Conservation (phyloP, 2,329 filamentous ascomycete genomes). For the Scedosporium dehoogii region DNA sequence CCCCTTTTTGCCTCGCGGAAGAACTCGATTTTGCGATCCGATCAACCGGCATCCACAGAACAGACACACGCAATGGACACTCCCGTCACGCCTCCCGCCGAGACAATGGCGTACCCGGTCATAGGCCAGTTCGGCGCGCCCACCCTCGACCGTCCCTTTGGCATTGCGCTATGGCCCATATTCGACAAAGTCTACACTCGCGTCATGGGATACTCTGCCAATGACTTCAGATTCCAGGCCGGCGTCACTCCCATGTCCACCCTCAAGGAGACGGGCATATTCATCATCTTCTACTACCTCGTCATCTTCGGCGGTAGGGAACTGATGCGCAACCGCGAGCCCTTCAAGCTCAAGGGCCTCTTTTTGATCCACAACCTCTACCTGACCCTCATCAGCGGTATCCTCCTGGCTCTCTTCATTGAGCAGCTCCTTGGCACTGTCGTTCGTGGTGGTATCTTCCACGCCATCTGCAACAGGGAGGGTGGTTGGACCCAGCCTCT, state of each 20-base stretch:
- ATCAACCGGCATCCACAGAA: neutral
- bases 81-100: neutral
- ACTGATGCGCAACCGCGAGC: slow-evolving; percentile 76
- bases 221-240: slow-evolving; percentile 75
- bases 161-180: slow-evolving; percentile 83
- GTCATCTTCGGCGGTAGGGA: slow-evolving; percentile 90
- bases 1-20: neutral
- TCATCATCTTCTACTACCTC: slow-evolving; percentile 82
- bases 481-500: slow-evolving; percentile 93
- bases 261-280: slow-evolving; percentile 67
- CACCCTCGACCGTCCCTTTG: slow-evolving; percentile 85
- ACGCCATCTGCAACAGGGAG: slow-evolving; percentile 68
- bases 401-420: slow-evolving; percentile 73
- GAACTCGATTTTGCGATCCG: neutral
- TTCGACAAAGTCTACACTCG: slow-evolving; percentile 79
- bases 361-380: slow-evolving; percentile 98
- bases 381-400: slow-evolving; percentile 74
- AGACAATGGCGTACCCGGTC: neutral
- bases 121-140: slow-evolving; percentile 46
- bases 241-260: slow-evolving; percentile 86
- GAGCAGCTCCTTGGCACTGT: slow-evolving; percentile 86
- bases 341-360: slow-evolving; percentile 75
- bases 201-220: slow-evolving; percentile 69
- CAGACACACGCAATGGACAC: slow-evolving; percentile 2
- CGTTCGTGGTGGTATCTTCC: slow-evolving; percentile 73